A percentile compares a stretch with the other conserved stretches of the same genome.
Conservation (phyloP, 2,329 filamentous ascomycete species). For the Botrytis tulipae region DNA sequence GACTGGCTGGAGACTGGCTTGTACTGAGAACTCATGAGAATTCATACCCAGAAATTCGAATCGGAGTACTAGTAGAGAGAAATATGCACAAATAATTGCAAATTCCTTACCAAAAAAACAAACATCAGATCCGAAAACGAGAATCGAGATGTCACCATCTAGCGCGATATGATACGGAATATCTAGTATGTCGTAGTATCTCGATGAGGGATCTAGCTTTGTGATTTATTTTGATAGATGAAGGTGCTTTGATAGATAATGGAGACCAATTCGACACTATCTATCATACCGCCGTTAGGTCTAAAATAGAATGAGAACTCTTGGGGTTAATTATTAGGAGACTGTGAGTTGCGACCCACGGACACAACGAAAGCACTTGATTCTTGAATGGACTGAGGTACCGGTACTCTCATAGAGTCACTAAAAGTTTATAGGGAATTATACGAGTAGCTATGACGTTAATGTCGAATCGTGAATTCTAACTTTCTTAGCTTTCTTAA, state of each 20-base stretch:
- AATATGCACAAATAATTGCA: not conserved
- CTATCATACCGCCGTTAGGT: not conserved
- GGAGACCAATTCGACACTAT: not conserved
- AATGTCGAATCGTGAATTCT: not conserved
- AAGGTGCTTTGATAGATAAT: not conserved
- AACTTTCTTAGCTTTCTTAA: not conserved
- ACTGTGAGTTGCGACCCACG: not conserved
- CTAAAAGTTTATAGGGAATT: not conserved
- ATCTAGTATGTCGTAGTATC: not conserved
- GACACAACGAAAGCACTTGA: not conserved
- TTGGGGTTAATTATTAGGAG: not conserved
- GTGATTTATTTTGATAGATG: not conserved
- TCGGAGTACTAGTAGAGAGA: not conserved
- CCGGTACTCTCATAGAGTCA: not conserved
- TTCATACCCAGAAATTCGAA: not conserved
- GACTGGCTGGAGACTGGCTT: not conserved
- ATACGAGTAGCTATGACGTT: slow-evolving; percentile 2
- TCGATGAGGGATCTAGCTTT: not conserved
- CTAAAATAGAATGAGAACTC: not conserved
- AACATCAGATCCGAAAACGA: not conserved
- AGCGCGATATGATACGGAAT: not conserved
- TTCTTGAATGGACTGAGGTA: too few relatives aligned
- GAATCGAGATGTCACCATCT: not conserved
- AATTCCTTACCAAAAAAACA: not conserved
- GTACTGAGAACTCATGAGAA: not conserved